Evolutionary conservation across 495 filamentous ascomycete species (phyloP).

Genomic region (Aspergillus steynii): DNA sequence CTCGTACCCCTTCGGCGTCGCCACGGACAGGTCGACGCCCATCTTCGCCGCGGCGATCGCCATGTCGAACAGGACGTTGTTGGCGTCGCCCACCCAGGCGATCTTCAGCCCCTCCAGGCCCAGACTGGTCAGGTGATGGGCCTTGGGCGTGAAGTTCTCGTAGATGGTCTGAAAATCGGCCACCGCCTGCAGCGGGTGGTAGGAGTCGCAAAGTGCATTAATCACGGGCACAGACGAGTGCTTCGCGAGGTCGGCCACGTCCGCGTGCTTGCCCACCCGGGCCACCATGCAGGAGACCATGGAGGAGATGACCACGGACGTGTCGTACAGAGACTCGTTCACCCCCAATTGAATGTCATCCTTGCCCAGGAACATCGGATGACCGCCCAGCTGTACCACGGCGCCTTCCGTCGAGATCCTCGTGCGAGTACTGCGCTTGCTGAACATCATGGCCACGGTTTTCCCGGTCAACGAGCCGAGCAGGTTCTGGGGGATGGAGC

Average conservation of each 20-base stretch:
- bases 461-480: conserved; percentile 63
- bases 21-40: conserved; percentile 81
- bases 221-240: conserved; percentile 87
- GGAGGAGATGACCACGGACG: conserved; percentile 81
- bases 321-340: conserved; percentile 91
- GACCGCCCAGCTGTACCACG: conserved; percentile 77
- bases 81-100: conserved; percentile 95
- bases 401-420: conserved; percentile 90
- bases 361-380: conserved; percentile 94
- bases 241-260: conserved; percentile 76
- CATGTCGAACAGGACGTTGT: conserved; percentile 94
- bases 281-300: conserved; percentile 93
- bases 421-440: conserved; percentile 89
- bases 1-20: conserved; percentile 78
- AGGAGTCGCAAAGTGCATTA: conserved; percentile 86
- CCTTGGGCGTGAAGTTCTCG: conserved; percentile 63
- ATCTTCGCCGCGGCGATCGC: conserved; percentile 83
- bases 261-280: conserved; percentile 79
- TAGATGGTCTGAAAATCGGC: conserved; percentile 91
- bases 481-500: conserved; percentile 57
- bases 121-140: conserved; percentile 48
- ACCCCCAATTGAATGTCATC: conserved; percentile 96
- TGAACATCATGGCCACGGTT: conserved; percentile 94
- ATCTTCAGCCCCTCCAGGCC: conserved; percentile 82
- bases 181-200: conserved; percentile 88